Percentiles rank a stretch among this genome's conserved stretches.
These are phyloP conservation scores for Dothistroma septosporum DNA, from an alignment of 2,329 filamentous ascomycete species.

Conservation along the genomic window DNA sequence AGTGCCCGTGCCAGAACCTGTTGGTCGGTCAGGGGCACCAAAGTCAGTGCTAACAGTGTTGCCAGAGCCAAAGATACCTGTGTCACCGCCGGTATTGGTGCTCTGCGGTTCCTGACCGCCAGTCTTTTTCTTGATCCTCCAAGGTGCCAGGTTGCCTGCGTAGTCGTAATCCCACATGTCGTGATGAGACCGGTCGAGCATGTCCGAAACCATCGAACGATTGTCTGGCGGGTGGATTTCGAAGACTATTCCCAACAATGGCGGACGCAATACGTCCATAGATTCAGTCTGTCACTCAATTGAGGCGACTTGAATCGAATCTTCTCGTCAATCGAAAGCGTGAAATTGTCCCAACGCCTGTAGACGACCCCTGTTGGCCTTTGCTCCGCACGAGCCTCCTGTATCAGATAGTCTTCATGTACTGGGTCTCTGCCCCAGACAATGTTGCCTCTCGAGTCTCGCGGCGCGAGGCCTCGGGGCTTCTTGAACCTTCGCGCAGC, in stretches of 20 bases:
- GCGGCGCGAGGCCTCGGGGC: background rate
- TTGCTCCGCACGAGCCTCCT: background rate
- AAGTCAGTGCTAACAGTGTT: background rate
- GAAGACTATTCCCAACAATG: background rate
- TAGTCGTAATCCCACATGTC: background rate
- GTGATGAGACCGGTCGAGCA: background rate
- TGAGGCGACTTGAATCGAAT: background rate
- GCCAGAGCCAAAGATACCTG: background rate
- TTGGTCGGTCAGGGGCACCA: too few relatives aligned
- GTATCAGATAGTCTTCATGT: background rate
- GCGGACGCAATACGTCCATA: background rate
- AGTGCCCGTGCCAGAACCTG: background rate
- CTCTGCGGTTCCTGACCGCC: background rate
- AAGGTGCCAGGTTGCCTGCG: background rate
- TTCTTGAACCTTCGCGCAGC: background rate
- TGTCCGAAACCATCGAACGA: background rate
- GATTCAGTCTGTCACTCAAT: background rate
- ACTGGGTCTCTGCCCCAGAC: background rate
- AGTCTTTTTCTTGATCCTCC: background rate
- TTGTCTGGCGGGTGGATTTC: background rate
- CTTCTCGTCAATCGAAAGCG: background rate
- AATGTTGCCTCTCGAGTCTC: background rate
- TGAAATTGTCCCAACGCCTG: background rate
- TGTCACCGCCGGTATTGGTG: background rate
- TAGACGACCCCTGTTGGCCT: background rate